phyloP scores from a whole-genome alignment of 768 basidiomycete species.

The Collybiopsis luxurians region DNA sequence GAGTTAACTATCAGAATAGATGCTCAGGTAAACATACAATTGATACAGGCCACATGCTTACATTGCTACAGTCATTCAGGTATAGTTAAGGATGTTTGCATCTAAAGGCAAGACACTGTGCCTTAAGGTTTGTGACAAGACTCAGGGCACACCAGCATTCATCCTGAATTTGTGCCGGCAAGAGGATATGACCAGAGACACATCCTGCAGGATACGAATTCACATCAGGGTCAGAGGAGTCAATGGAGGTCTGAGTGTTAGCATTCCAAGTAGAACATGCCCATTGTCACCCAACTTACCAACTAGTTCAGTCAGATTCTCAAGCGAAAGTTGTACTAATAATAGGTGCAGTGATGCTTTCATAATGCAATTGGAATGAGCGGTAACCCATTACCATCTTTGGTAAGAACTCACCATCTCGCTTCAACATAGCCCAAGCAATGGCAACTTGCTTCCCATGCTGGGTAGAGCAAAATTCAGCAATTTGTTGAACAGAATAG shows the following conservation, averaged over 20 bases:
- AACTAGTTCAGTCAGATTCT: slow-evolving; percentile 38
- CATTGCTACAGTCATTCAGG: slow-evolving; percentile 65
- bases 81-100: slow-evolving; percentile 54
- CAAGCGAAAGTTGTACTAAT: slow-evolving; percentile 34
- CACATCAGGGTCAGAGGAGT: slow-evolving; percentile 52
- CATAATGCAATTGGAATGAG: background rate
- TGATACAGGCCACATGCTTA: no score
- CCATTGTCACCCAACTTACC: slow-evolving; percentile 22
- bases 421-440: slow-evolving; percentile 44
- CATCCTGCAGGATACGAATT: slow-evolving; percentile 43
- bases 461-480: slow-evolving; percentile 20
- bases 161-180: slow-evolving; percentile 46
- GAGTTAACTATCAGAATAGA: slow-evolving; percentile 47
- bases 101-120: slow-evolving; percentile 66
- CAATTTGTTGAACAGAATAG: background rate
- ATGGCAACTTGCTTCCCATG: slow-evolving; percentile 52
- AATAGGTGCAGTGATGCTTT: slow-evolving; percentile 39
- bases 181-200: slow-evolving; percentile 58
- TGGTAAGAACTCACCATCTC: background rate
- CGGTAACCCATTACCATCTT: background rate
- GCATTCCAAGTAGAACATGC: background rate
- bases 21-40: no score
- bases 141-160: slow-evolving; percentile 78
- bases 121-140: slow-evolving; percentile 64
- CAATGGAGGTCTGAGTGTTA: slow-evolving; percentile 49